A percentile compares a stretch with the other conserved stretches of the same genome.
Evolutionary conservation across 2,329 filamentous ascomycete genomes (phyloP).

Genomic region (Leptosphaerulina australis): DNA sequence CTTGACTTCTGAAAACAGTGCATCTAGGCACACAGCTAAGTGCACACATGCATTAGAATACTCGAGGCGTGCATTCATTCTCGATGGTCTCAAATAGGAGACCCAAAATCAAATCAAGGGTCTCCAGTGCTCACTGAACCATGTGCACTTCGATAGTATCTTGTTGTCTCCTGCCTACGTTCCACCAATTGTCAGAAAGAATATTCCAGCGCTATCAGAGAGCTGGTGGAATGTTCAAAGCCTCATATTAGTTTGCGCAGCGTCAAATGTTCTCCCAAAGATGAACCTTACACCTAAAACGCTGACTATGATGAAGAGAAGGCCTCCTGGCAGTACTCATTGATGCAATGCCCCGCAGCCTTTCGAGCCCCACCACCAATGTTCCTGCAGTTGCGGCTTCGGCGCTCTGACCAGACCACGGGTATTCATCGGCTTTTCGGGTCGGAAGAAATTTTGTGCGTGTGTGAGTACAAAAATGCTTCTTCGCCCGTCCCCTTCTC

Average conservation of each 20-base stretch:
- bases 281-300: not conserved
- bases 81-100: not conserved
- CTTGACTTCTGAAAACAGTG: slow-evolving; percentile 17
- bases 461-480: not conserved
- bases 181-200: not conserved
- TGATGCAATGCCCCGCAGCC: slow-evolving; percentile 15
- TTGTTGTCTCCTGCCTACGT: not conserved
- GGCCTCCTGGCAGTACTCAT: not conserved
- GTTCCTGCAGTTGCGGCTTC: slow-evolving; percentile 22
- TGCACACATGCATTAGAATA: not conserved
- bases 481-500: not conserved
- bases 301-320: slow-evolving; percentile 1
- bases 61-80: too few relatives aligned
- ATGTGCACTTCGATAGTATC: not conserved
- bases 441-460: not conserved
- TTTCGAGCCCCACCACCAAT: slow-evolving; percentile 13
- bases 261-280: not conserved
- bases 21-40: slow-evolving; percentile 2
- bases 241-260: not conserved
- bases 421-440: not conserved
- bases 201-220: not conserved
- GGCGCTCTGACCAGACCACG: slow-evolving; percentile 1
- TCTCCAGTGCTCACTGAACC: not conserved
- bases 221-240: not conserved
- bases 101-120: too few relatives aligned